Conservation (phyloP, 1,139 yeast genomes). For the Chernovozyma aurita region DNA sequence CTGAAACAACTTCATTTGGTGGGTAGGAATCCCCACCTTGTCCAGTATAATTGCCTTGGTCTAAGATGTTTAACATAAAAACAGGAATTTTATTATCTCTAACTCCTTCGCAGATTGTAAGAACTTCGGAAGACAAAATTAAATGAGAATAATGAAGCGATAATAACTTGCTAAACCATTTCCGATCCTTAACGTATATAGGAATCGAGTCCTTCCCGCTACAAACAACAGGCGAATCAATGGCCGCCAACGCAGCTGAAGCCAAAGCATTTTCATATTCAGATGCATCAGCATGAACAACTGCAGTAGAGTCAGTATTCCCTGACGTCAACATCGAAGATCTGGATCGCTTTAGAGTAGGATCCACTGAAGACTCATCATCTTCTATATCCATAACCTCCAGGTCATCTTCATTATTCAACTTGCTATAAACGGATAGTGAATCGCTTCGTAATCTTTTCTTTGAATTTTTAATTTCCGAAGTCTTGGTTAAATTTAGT, state of each 20-base stretch:
- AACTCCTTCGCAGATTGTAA: slow-evolving; percentile 35
- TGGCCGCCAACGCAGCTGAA: slow-evolving; percentile 32
- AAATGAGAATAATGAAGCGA: slow-evolving; percentile 26
- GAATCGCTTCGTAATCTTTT: slow-evolving; percentile 7
- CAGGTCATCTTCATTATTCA: background rate
- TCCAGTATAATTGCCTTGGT: slow-evolving; percentile 27
- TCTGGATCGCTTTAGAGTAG: background rate
- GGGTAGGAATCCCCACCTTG: slow-evolving; percentile 16
- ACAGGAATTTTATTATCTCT: slow-evolving; percentile 38
- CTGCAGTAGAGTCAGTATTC: slow-evolving; percentile 3
- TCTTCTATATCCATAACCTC: background rate
- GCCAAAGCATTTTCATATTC: slow-evolving; percentile 31
- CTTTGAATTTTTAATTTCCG: slow-evolving; percentile 9
- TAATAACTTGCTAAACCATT: slow-evolving; percentile 36
- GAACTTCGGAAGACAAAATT: slow-evolving; percentile 29
- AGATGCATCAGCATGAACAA: slow-evolving; percentile 10
- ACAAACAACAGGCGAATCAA: slow-evolving; percentile 28
- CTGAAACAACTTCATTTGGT: slow-evolving; percentile 16
- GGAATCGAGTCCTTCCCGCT: slow-evolving; percentile 22
- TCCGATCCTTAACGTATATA: slow-evolving; percentile 34
- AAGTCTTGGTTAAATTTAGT: slow-evolving; percentile 18
- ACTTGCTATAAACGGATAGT: background rate
- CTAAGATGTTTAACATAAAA: slow-evolving; percentile 37
- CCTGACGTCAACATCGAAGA: slow-evolving; percentile 3
- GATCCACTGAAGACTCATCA: slow-evolving; percentile 3